phyloP scores from a whole-genome alignment of 805 yeast species.

The Candida lessepsii region DNA sequence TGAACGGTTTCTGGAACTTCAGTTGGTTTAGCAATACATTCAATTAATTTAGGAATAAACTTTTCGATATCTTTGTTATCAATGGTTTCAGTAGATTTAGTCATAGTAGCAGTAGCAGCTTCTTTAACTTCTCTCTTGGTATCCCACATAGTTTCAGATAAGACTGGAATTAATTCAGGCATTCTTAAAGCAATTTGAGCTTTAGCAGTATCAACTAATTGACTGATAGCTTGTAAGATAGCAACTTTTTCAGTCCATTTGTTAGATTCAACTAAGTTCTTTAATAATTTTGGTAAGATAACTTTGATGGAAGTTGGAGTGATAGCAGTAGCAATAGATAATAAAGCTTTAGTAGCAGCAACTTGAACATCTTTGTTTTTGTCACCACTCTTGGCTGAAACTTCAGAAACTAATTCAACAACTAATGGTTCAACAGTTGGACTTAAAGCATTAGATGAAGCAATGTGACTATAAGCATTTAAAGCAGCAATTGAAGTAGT shows the following conservation, averaged over 20 bases:
- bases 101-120: slow-evolving; percentile 94
- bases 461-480: slow-evolving; percentile 81
- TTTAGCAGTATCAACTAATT: slow-evolving; percentile 91
- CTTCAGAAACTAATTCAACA: slow-evolving; percentile 69
- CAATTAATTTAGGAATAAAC: slow-evolving; percentile 96
- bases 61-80: slow-evolving; percentile 99
- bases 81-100: slow-evolving; percentile 95
- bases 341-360: slow-evolving; percentile 72
- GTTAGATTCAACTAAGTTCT: slow-evolving; percentile 65
- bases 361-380: slow-evolving; percentile 75
- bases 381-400: slow-evolving; percentile 84
- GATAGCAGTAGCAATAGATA: slow-evolving; percentile 74
- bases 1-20: slow-evolving; percentile 99
- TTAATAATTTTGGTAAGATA: slow-evolving; percentile 76
- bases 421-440: slow-evolving; percentile 96
- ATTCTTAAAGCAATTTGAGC: slow-evolving; percentile 96
- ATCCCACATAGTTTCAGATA: slow-evolving; percentile 99
- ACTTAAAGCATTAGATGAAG: slow-evolving; percentile 71
- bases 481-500: slow-evolving; percentile 71
- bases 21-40: slow-evolving; percentile 94
- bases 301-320: slow-evolving; percentile 94
- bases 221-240: slow-evolving; percentile 78
- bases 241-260: slow-evolving; percentile 99
- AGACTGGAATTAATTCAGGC: slow-evolving; percentile 98
- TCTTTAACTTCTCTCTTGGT: slow-evolving; percentile 97